Evolutionary conservation across 1,139 yeast species (phyloP), one percentile per base, ranked within the genome.

Genomic region (Debaryomyces robertsiae): DNA sequence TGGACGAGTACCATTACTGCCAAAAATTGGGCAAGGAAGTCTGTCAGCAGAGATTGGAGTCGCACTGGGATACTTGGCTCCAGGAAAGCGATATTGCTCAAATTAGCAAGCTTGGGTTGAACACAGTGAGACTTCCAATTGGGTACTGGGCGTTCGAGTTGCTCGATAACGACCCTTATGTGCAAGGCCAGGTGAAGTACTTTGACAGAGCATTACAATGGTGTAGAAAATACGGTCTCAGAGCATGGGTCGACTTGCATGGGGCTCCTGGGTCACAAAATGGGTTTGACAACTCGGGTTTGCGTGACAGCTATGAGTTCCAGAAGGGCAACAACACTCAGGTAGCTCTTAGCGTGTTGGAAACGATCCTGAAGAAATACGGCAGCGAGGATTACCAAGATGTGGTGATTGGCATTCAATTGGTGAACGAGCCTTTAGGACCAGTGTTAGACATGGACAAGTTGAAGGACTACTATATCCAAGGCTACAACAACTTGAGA

Each of bases 251-350:
- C 41, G 98, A 91, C 62, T 69, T 91, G 53, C 98, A 91, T 61
- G 98, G 98, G 43, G 94, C 89, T 22, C 94, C 97, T 36, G 98
- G 97, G n/a, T 86, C 96, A 15, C 98, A 91, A 65, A 91, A 91
- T 60, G 97, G 98, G 15, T 91, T 91, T 60, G 98, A 93, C 62
- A 91, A 91, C 67, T 88, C 96, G 9, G 98, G 98, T 15, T 67
- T 79, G 46, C 77, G 97, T 54, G 96, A 87, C 55, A 47, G 57
- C 5, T 54, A 76, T 43, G 68, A 69, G 7, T 89, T 84, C 79
- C 82, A 82, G 61, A 66, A 69, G 17, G 73, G 68, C 32, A 54
- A 65, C 49, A 81, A 84, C 54, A 64, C 72, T 32, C 65, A 75
- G 38, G 52, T 75, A 25, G 80, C 93, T 10, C 61, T 78, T 41